These are phyloP conservation scores for Flaveria ramosissima DNA, from an alignment of 129 eudicot species.

Conservation along the genomic window DNA sequence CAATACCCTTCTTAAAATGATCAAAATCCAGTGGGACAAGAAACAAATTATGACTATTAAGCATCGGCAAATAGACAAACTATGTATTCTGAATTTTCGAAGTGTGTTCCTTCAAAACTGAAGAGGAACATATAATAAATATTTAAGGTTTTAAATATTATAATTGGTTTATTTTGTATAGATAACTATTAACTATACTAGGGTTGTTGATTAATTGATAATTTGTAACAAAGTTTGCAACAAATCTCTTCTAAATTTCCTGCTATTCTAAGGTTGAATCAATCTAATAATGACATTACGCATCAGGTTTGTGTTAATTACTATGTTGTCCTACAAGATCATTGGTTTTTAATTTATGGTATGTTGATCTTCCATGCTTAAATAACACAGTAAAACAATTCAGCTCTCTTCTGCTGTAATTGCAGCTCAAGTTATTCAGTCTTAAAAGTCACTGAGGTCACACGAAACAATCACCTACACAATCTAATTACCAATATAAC, in stretches of 20 bases:
- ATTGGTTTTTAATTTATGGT: background rate
- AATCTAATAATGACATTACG: slow-evolving; percentile 44
- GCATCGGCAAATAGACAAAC: slow-evolving; percentile 64
- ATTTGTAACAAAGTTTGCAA: slow-evolving; percentile 59
- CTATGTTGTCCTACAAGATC: background rate
- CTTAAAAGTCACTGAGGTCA: slow-evolving; percentile 32
- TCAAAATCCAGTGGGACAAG: slow-evolving; percentile 46
- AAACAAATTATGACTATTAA: slow-evolving; percentile 53
- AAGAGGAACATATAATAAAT: slow-evolving; percentile 54
- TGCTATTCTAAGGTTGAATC: slow-evolving; percentile 55
- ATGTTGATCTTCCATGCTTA: slow-evolving; percentile 17
- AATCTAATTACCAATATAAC: too few relatives aligned
- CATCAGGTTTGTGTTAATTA: slow-evolving; percentile 45
- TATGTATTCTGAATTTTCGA: slow-evolving; percentile 44
- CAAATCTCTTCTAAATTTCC: slow-evolving; percentile 86
- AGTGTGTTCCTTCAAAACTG: slow-evolving; percentile 39
- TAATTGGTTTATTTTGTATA: background rate
- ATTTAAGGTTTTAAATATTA: background rate
- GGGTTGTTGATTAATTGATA: slow-evolving; percentile 31
- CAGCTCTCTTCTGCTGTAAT: slow-evolving; percentile 33
- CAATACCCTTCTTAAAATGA: slow-evolving; percentile 59
- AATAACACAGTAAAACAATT: slow-evolving; percentile 29
- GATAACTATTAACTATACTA: slow-evolving; percentile 14
- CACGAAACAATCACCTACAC: slow-evolving; percentile 11
- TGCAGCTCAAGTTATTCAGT: slow-evolving; percentile 43